Evolutionary conservation across 2,329 filamentous ascomycete genomes (phyloP), one percentile per base, ranked within the genome.

Genomic region (Aureobasidium leucospermi): DNA sequence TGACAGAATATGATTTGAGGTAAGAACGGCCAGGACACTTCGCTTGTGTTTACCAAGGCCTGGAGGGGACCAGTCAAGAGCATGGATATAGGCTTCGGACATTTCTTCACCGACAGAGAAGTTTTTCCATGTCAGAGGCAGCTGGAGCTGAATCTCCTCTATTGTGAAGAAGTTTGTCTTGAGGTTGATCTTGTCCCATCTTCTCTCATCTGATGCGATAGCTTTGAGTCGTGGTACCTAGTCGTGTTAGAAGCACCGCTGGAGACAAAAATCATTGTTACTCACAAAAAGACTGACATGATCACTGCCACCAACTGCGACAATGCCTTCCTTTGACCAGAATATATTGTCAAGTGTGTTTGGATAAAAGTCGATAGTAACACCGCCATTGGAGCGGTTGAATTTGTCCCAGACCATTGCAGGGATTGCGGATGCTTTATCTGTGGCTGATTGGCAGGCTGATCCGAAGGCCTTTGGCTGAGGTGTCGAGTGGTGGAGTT

Each of bases 31-130:
- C 31, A 86, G 74, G 7, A 78, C 76, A 65, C 78, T 81, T 62
- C 80, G 76, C 45, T 76, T 71, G 67, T 83, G 78, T 63, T 76
- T 78, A 16, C 75, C 81, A 41, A 85, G 69, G 2, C 83, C 82
- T 6, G 79, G 74, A 2, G 79, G 73, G 5, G 83, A 85, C 83
- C 83, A 86, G 8, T 75, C 71, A 23, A 85, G 65, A 2, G 71
- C 71, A n/a, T 75, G 68, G 2, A 81, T 77, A 43, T 73, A 72
- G 61, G 80, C 80, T 2, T 71, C 66, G 0, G 82, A 85, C 56
- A 83, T 78, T 65, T 86, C 83, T 63, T 83, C 81, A 2, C 81
- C 83, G 28, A 85, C 66, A 0, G 82, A 85, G 65, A 80, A 82
- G 16, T 75, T 70, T 13, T 73, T 65, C 32, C 78, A 73, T 11